phyloP scores from a whole-genome alignment of 1,284 basidiomycete species.

The Paramarasmius palmivorus region DNA sequence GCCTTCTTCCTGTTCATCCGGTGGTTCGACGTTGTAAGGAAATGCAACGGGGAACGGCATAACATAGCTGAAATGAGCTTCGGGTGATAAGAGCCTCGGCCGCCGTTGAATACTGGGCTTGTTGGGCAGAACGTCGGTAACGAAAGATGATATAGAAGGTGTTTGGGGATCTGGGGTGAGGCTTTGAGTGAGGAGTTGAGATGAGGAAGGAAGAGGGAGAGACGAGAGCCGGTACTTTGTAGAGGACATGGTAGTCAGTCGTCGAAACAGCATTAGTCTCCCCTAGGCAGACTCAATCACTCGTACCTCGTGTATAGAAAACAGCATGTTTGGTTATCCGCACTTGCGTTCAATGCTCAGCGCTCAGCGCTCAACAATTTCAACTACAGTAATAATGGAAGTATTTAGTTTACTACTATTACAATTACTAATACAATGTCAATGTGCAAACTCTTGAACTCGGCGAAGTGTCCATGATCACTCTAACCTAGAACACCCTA shows the following conservation, averaged over 20 bases:
- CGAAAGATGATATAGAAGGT: conserved; percentile 51
- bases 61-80: conserved; percentile 81
- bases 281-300: too few relatives aligned
- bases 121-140: conserved; percentile 45
- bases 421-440: too few relatives aligned
- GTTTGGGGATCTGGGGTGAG: conserved; percentile 70
- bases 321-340: too few relatives aligned
- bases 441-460: too few relatives aligned
- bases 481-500: too few relatives aligned
- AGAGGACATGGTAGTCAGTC: neutral
- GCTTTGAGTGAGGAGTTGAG: conserved; percentile 64
- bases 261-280: neutral
- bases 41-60: conserved; percentile 84
- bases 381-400: too few relatives aligned
- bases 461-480: too few relatives aligned
- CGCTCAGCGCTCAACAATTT: too few relatives aligned
- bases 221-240: conserved; percentile 51
- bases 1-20: conserved; percentile 36
- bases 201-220: conserved; percentile 63
- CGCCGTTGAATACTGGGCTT: conserved; percentile 76
- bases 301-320: too few relatives aligned
- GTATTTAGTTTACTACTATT: too few relatives aligned
- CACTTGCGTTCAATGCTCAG: too few relatives aligned
- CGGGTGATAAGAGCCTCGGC: conserved; percentile 54
- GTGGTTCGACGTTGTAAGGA: conserved; percentile 76